Evolutionary conservation across 805 yeast species (phyloP), one percentile per base, ranked within the genome.

Genomic region (Saccharomycopsis microspora): DNA sequence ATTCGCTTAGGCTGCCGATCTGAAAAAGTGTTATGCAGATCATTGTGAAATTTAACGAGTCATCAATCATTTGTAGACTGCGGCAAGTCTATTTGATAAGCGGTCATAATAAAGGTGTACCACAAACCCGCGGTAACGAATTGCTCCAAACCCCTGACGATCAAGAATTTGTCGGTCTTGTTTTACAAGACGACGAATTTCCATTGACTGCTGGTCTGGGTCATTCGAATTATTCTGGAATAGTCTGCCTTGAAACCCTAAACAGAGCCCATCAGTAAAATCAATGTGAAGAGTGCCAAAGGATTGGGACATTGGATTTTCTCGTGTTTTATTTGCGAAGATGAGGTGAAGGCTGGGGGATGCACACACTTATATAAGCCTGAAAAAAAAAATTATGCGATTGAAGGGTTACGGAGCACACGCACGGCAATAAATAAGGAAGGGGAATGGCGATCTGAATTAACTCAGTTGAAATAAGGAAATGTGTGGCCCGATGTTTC

Each of bases 131-230:
- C 43, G 32, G 32, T 42, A 47, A 8, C 43, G 37, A n/a, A 47
- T 47, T 11, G 34, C 11, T 9, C 50, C 50, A 36, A 27, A 47
- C 5, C 50, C 50, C 6, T 47, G 32, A 9, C 38, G 32, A 11
- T 43, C 50, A 4, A 47, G 11, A 5, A 47, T 39, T 4, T 29
- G 39, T 39, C 10, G 5, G 31, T 47, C 39, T 8, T 38, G n/a
- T 5, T 11, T 19, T 6, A 47, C 6, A 10, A 47, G 42, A 19
- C 34, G 32, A 5, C 31, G 29, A 28, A 47, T 29, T 38, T 47
- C 39, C n/a, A 28, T 38, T 10, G 50, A 45, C n/a, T 47, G 47
- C 31, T 47, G 33, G 37, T 47, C 43, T 5, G 44, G 37, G 34
- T 46, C 49, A 6, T 43, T 27, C 28, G n/a, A 10, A 9, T 7